Evolutionary conservation across 2,329 filamentous ascomycete species (phyloP).

Genomic region (Trichoderma lentiforme): DNA sequence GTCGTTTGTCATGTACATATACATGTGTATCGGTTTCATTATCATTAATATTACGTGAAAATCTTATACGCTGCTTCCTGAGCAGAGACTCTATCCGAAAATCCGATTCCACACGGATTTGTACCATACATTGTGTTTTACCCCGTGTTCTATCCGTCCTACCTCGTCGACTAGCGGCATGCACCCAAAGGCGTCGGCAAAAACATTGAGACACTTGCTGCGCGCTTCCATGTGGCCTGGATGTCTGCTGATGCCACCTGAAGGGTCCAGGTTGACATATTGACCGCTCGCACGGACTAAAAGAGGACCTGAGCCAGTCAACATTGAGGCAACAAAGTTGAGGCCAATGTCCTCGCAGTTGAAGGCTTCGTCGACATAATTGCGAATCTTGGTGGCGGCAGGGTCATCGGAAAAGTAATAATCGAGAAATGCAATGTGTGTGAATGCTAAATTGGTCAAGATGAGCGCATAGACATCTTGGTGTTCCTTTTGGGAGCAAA

Average conservation of each 20-base stretch:
- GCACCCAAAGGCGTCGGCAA: slow-evolving; percentile 33
- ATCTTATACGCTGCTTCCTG: neutral
- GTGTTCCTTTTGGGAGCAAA: slow-evolving; percentile 29
- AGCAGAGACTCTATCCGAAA: slow-evolving; percentile 9
- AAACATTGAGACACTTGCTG: slow-evolving; percentile 36
- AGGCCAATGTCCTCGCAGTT: slow-evolving; percentile 43
- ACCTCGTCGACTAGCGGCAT: slow-evolving; percentile 35
- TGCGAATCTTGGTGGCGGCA: slow-evolving; percentile 31
- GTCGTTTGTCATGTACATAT: slow-evolving; percentile 5
- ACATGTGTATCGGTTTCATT: slow-evolving; percentile 6
- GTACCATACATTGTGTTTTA: slow-evolving; percentile 23
- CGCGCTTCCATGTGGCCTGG: slow-evolving; percentile 34
- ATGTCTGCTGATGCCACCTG: slow-evolving; percentile 33
- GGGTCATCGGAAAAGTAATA: slow-evolving; percentile 36
- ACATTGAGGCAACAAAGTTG: slow-evolving; percentile 35
- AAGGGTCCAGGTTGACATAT: slow-evolving; percentile 33
- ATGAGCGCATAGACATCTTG: slow-evolving; percentile 36
- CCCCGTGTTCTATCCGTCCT: slow-evolving; percentile 32
- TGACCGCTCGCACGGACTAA: slow-evolving; percentile 33
- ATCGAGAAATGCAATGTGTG: slow-evolving; percentile 38
- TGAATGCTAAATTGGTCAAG: slow-evolving; percentile 38
- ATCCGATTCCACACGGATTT: slow-evolving; percentile 20
- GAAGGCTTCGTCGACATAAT: slow-evolving; percentile 37
- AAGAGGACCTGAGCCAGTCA: slow-evolving; percentile 36
- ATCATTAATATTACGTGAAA: slow-evolving; percentile 14